Evolutionary conservation across 768 basidiomycete species (phyloP).

Genomic region (Rhizopogon vesiculosus): DNA sequence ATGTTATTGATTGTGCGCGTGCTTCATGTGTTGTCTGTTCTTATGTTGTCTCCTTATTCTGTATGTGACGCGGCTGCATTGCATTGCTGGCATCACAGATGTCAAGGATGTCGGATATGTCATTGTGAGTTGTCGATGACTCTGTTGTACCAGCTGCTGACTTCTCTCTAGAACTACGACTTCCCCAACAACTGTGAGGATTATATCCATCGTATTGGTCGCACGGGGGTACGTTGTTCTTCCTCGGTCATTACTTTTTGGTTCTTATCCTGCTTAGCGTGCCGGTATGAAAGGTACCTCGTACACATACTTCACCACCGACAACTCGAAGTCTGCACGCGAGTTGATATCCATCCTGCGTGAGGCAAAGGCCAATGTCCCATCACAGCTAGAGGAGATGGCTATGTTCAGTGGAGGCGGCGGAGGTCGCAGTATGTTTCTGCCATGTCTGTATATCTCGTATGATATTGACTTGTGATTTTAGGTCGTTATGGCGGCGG

Average conservation of each 20-base stretch:
- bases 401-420: constrained; percentile 80
- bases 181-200: constrained; percentile 98
- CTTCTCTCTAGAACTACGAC: constrained; percentile 76
- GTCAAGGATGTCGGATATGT: constrained; percentile 99
- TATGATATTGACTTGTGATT: constrained; percentile 3
- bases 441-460: not conserved
- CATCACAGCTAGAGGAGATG: constrained; percentile 93
- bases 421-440: constrained; percentile 58
- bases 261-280: constrained; percentile 45
- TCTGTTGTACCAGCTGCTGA: constrained; percentile 5
- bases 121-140: constrained; percentile 56
- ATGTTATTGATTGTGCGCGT: constrained; percentile 29
- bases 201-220: constrained; percentile 98
- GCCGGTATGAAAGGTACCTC: constrained; percentile 89
- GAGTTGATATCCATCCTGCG: constrained; percentile 83
- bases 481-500: constrained; percentile 57
- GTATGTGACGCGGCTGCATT: constrained; percentile 27
- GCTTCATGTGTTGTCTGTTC: constrained; percentile 23
- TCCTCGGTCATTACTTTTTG: constrained; percentile 1
- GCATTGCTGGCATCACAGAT: constrained; percentile 51
- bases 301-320: constrained; percentile 95
- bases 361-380: constrained; percentile 83
- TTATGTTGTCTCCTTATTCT: constrained; percentile 6
- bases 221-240: constrained; percentile 70
- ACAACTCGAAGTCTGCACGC: constrained; percentile 91